A percentile compares a stretch with the other conserved stretches of the same genome.
These are phyloP conservation scores for Epichloe coenophiala DNA, from an alignment of 2,329 filamentous ascomycete genomes.

Conservation along the genomic window DNA sequence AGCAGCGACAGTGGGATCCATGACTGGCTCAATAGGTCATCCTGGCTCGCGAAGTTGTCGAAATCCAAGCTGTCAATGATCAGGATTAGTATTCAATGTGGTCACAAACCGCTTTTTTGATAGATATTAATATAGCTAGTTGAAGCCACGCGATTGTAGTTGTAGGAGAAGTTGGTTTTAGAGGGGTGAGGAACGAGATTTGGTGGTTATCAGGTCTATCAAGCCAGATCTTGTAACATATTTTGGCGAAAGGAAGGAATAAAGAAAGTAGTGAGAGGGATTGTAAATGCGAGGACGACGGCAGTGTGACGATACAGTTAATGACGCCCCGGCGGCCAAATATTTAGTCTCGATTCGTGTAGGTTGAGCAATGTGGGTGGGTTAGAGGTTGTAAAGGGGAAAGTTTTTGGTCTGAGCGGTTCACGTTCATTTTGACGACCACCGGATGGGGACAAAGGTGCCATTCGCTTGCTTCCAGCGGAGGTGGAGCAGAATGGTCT, in stretches of 20 bases:
- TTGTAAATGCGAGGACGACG: neutral
- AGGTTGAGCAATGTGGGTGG: neutral
- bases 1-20: slow-evolving; percentile 28
- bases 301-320: neutral
- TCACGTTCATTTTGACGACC: neutral
- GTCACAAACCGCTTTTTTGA: slow-evolving; percentile 16
- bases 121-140: neutral
- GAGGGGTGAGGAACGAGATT: neutral
- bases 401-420: neutral
- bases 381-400: neutral
- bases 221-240: neutral
- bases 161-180: neutral
- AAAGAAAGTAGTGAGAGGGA: neutral
- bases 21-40: slow-evolving; percentile 41
- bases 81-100: slow-evolving; percentile 18
- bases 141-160: neutral
- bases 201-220: neutral
- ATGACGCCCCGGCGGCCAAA: too few species aligned
- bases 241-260: neutral
- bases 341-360: too few species aligned
- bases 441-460: neutral
- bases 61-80: slow-evolving; percentile 10
- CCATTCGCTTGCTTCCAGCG: neutral
- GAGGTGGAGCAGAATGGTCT: too few species aligned
- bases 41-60: slow-evolving; percentile 4